phyloP scores from a whole-genome alignment of 78 protist species.

The Creolimax fragrantissima region DNA sequence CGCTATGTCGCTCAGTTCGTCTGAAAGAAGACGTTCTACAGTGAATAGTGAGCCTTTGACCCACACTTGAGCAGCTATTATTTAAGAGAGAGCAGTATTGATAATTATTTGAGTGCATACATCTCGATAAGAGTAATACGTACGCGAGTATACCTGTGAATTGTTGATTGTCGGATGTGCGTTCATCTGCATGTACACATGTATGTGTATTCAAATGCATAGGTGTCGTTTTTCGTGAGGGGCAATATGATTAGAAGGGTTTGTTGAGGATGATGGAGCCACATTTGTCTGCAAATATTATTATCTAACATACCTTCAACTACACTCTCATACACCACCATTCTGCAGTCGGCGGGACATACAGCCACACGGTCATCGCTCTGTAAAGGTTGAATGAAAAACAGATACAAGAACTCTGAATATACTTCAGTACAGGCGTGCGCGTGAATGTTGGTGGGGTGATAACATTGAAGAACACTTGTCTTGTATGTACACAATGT shows the following conservation, averaged over 20 bases:
- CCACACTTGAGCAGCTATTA: conserved; percentile 51
- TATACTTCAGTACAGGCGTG: too few relatives aligned
- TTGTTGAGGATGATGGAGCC: too few relatives aligned
- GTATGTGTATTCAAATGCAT: not conserved
- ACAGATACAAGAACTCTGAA: too few relatives aligned
- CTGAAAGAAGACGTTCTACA: not conserved
- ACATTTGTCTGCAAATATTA: too few relatives aligned
- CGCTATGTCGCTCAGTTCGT: not conserved
- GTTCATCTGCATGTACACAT: not conserved
- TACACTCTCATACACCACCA: conserved; percentile 41
- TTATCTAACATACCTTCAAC: not conserved
- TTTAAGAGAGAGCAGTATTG: not conserved
- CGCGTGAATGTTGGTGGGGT: too few relatives aligned
- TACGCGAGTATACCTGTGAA: not conserved
- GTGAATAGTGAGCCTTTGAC: conserved; percentile 50
- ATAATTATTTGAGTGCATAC: not conserved
- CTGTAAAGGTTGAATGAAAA: not conserved
- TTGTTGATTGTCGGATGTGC: not conserved
- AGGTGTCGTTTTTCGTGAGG: too few relatives aligned
- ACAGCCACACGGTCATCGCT: conserved; percentile 20
- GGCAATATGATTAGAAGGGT: too few relatives aligned
- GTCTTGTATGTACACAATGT: too few relatives aligned
- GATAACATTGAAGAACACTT: too few relatives aligned
- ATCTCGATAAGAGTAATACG: not conserved
- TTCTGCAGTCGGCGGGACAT: conserved; percentile 62